A percentile compares a stretch with the other conserved stretches of the same genome.
These are phyloP conservation scores for Diaporthe aspalathi DNA, from an alignment of 2,329 filamentous ascomycete species.

Conservation along the genomic window DNA sequence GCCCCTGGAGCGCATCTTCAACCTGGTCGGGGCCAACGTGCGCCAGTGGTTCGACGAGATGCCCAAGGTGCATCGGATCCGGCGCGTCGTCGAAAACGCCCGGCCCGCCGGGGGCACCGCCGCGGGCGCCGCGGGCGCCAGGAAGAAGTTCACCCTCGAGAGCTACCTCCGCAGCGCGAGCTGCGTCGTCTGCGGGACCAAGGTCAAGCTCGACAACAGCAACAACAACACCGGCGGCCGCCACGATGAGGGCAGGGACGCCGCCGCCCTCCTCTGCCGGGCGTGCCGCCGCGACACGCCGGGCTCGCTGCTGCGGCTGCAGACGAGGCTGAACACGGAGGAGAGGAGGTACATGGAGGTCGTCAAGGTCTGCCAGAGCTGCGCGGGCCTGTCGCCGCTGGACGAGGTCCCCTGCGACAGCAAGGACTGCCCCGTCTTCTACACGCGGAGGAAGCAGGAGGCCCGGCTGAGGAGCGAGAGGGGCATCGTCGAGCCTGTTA, in stretches of 20 bases:
- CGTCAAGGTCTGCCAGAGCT: conserved; percentile 80
- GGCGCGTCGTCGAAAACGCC: conserved; percentile 62
- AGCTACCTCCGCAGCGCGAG: conserved; percentile 87
- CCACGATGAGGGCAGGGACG: conserved; percentile 42
- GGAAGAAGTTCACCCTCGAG: conserved; percentile 81
- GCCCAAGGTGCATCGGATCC: conserved; percentile 86
- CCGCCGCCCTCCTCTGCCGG: conserved; percentile 69
- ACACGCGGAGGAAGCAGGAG: conserved; percentile 75
- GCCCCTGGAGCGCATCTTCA: conserved; percentile 95
- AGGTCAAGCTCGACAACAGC: conserved; percentile 51
- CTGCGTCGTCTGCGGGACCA: conserved; percentile 80
- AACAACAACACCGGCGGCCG: conserved; percentile 41
- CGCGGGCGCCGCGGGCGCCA: conserved; percentile 42
- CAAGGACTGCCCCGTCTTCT: conserved; percentile 93
- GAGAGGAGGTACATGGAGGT: conserved; percentile 75
- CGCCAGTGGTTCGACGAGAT: conserved; percentile 95
- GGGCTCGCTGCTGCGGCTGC: conserved; percentile 72
- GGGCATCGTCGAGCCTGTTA: conserved; percentile 49
- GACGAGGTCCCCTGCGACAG: conserved; percentile 91
- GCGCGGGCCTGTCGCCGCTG: conserved; percentile 76
- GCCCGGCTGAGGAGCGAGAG: conserved; percentile 58
- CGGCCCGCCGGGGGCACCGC: conserved; percentile 36
- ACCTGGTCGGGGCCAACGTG: conserved; percentile 92
- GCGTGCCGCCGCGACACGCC: conserved; percentile 66
- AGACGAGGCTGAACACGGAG: conserved; percentile 68